These are phyloP conservation scores for Coniella lustricola DNA, from an alignment of 2,329 filamentous ascomycete species.

Conservation along the genomic window DNA sequence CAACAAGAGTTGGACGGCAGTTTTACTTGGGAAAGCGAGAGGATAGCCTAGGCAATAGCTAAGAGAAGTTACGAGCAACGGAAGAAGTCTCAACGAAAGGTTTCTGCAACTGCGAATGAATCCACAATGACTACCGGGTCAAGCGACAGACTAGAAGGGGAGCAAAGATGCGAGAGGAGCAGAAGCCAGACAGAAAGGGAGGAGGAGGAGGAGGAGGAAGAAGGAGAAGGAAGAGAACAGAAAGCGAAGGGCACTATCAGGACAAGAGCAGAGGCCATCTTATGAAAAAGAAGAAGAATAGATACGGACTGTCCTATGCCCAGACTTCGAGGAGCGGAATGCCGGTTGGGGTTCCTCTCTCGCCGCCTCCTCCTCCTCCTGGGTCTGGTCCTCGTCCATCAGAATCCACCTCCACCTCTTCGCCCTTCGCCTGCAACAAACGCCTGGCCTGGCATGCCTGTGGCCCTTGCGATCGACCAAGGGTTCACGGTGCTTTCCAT, in stretches of 20 bases:
- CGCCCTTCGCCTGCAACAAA: too few species aligned
- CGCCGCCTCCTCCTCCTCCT: not conserved
- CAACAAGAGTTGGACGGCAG: too few species aligned
- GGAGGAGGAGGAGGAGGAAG: not conserved
- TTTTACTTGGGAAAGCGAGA: too few species aligned
- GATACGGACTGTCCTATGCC: too few species aligned
- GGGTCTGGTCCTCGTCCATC: too few species aligned
- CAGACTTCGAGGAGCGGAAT: slow-evolving; percentile 1
- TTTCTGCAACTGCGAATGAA: not conserved
- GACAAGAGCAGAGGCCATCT: slow-evolving; percentile 1
- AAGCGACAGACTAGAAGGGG: too few species aligned
- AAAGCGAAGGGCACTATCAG: too few species aligned
- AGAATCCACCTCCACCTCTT: too few species aligned
- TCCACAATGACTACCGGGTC: too few species aligned
- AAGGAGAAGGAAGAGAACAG: not conserved
- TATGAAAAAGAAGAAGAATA: slow-evolving; percentile 8
- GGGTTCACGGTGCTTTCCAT: not conserved
- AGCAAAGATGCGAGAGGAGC: too few species aligned
- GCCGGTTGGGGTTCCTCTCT: not conserved
- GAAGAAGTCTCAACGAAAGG: not conserved
- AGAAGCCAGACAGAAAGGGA: not conserved
- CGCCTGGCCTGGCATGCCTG: not conserved
- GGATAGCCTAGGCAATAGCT: too few species aligned
- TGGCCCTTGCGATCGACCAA: not conserved
- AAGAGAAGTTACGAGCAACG: not conserved